phyloP scores from a whole-genome alignment of 345 rosid species.

The Salix udensis region DNA sequence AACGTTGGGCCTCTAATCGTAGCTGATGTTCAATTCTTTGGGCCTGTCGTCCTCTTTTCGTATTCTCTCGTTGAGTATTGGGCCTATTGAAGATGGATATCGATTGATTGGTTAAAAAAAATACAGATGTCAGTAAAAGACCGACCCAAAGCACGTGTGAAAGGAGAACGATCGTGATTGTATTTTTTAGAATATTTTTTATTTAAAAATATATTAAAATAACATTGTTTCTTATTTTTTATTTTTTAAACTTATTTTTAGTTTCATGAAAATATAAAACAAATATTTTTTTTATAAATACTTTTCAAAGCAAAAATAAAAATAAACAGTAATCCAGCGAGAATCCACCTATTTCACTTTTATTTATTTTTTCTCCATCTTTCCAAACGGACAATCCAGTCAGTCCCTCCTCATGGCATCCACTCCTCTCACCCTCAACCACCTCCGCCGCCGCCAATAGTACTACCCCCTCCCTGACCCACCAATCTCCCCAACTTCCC shows the following conservation, averaged over 20 bases:
- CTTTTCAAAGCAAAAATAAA: no score
- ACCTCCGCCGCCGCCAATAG: constrained; percentile 7
- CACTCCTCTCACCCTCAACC: constrained; percentile 22
- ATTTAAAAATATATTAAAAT: neutral
- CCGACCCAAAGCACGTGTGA: no score
- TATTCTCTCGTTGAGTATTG: no score
- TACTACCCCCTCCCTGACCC: constrained; percentile 18
- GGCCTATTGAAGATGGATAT: neutral
- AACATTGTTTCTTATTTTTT: no score
- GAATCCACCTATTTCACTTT: neutral
- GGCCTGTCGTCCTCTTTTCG: neutral
- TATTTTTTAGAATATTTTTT: neutral
- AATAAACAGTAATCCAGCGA: no score
- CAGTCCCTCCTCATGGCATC: constrained; percentile 32
- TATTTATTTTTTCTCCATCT: neutral
- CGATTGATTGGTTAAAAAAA: neutral
- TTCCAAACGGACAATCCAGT: constrained; percentile 19
- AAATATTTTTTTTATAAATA: no score
- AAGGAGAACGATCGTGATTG: no score
- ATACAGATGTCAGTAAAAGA: no score
- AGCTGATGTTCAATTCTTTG: neutral
- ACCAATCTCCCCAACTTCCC: constrained; percentile 15
- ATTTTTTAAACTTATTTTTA: no score
- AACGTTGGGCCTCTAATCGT: neutral
- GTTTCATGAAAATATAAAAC: no score